Evolutionary conservation across 345 rosid species (phyloP).

Genomic region (Eucalyptus pumila): DNA sequence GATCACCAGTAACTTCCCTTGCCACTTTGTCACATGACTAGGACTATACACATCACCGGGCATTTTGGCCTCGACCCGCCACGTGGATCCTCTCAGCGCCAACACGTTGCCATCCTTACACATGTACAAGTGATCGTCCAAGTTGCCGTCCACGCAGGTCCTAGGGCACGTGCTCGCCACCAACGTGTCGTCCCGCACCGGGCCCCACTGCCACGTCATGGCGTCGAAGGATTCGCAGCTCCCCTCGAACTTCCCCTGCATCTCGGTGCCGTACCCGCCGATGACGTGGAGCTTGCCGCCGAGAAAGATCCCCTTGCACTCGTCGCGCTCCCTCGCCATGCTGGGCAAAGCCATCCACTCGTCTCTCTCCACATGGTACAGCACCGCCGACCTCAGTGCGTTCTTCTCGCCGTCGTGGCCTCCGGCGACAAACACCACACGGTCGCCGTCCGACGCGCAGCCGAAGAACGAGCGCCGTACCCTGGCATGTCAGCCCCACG

Average conservation of each 20-base stretch:
- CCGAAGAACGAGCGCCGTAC: slow-evolving; percentile 46
- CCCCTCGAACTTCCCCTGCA: slow-evolving; percentile 56
- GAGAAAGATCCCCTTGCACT: slow-evolving; percentile 47
- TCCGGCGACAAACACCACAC: slow-evolving; percentile 57
- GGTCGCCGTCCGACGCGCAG: slow-evolving; percentile 42
- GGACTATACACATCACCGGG: slow-evolving; percentile 33
- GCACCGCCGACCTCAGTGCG: slow-evolving; percentile 45
- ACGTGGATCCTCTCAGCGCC: background rate
- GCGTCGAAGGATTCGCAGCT: slow-evolving; percentile 31
- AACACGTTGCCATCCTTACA: slow-evolving; percentile 26
- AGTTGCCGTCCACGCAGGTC: slow-evolving; percentile 4
- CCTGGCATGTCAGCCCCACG: slow-evolving; percentile 55
- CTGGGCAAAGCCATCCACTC: slow-evolving; percentile 48
- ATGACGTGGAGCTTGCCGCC: slow-evolving; percentile 57
- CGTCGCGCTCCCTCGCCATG: slow-evolving; percentile 66
- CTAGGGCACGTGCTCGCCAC: slow-evolving; percentile 12
- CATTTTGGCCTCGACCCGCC: slow-evolving; percentile 29
- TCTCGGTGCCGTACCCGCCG: slow-evolving; percentile 65
- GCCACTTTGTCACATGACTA: slow-evolving; percentile 23
- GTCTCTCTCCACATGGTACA: slow-evolving; percentile 46
- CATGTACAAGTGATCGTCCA: slow-evolving; percentile 13
- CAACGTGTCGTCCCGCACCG: slow-evolving; percentile 3
- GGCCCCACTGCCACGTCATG: slow-evolving; percentile 35
- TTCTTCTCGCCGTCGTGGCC: slow-evolving; percentile 65
- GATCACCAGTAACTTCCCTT: slow-evolving; percentile 36